Percentiles rank a stretch among this genome's conserved stretches.
Evolutionary conservation across 2,329 filamentous ascomycete genomes (phyloP).

Genomic region (Lithohypha guttulata): DNA sequence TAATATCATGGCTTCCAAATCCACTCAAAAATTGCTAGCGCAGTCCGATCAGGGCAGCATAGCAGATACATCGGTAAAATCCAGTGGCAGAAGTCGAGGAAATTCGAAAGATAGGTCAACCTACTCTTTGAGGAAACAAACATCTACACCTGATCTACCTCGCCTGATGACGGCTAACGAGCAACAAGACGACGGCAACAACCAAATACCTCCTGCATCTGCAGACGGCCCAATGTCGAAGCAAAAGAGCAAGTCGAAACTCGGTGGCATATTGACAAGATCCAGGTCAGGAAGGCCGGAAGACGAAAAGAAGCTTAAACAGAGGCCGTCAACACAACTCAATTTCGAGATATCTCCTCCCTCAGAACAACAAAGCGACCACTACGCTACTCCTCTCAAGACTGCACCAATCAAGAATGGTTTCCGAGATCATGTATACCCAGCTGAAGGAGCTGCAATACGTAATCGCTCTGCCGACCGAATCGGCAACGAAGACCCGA

Average conservation of each 20-base stretch:
- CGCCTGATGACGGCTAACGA: constrained; percentile 23
- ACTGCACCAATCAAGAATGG: constrained; percentile 45
- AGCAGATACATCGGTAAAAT: constrained; percentile 24
- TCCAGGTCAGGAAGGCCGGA: constrained; percentile 36
- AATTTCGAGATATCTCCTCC: constrained; percentile 14
- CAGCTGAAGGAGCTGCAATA: constrained; percentile 50
- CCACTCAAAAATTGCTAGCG: constrained; percentile 28
- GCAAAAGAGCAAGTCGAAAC: constrained; percentile 34
- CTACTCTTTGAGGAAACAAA: constrained; percentile 28
- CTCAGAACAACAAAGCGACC: neutral
- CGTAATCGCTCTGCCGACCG: constrained; percentile 68
- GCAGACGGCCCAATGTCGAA: constrained; percentile 12
- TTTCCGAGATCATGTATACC: constrained; percentile 56
- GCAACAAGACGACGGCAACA: constrained; percentile 6
- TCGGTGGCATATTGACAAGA: constrained; percentile 35
- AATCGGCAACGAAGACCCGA: constrained; percentile 23
- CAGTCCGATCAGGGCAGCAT: constrained; percentile 27
- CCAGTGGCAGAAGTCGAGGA: constrained; percentile 27
- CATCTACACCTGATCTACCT: constrained; percentile 34
- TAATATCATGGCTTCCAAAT: constrained; percentile 37
- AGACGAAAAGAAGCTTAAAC: constrained; percentile 23
- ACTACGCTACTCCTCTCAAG: constrained; percentile 30
- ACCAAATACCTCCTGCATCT: constrained; percentile 7
- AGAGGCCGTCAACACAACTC: constrained; percentile 11
- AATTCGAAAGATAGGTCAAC: constrained; percentile 35